Evolutionary conservation across 192 early-diverging fungal species (phyloP), one percentile per base, ranked within the genome.

Genomic region (Entomortierella parvispora): DNA sequence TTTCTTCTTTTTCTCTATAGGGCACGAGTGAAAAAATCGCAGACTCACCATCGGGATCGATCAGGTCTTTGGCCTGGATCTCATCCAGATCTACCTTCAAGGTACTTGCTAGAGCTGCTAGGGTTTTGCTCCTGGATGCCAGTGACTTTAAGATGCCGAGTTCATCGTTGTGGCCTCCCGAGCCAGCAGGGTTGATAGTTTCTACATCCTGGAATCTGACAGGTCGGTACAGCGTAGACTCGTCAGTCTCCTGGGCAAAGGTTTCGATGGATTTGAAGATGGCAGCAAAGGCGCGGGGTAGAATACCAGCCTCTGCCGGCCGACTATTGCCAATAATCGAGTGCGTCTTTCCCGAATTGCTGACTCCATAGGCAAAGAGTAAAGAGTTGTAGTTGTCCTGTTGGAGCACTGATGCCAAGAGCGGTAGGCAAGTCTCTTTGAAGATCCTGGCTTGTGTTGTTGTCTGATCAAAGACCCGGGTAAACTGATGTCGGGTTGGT

Each of bases 341-440:
- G 51, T 88, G 85, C 2, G 91, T 90, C 61, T 92, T 92, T 43
- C 91, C 92, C 23, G 87, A 89, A 56, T 91, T 89, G 12, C 88
- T 91, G 29, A 86, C 84, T 3, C 92, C 91, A 52, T 92, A 92
- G 3, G 90, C 82, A 70, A 93, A 92, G 45, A 93, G 34, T 26
- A 91, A 67, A 28, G 83, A 85, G 52, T 92, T 89, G 46, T 20
- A 62, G 14, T 76, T 56, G 58, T 85, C 86, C 3, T 90, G 87
- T 2, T 59, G 45, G 14, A 91, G 74, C 8, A 89, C 59, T 25
- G 90, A 84, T 15, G 62, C 50, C 11, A 92, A 65, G 11, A 90
- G 82, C 0, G 90, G 90, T 20, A 87, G 29, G 7, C 87, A 87
- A 0, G 85, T 85, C 14, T 85, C 78, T 23, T 88, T 82, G 32